Percentiles rank a stretch among this genome's conserved stretches.
phyloP scores from a whole-genome alignment of 495 filamentous ascomycete species.

The Penicillium daleae region DNA sequence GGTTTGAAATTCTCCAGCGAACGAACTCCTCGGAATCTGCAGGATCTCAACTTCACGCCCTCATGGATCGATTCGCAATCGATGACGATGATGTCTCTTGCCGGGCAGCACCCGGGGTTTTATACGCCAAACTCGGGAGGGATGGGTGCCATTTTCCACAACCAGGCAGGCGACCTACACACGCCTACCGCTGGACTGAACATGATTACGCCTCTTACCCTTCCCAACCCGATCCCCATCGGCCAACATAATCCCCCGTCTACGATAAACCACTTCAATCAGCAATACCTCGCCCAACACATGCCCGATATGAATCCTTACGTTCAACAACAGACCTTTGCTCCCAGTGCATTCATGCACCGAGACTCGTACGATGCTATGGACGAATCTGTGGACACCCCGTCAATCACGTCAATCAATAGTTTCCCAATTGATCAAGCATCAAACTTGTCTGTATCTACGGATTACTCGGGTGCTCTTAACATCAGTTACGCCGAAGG shows the following conservation, averaged over 20 bases:
- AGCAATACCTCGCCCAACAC: conserved; percentile 63
- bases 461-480: conserved; percentile 30
- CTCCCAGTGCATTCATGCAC: conserved; percentile 79
- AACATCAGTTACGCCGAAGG: conserved; percentile 34
- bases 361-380: conserved; percentile 79
- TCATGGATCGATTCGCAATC: conserved; percentile 84
- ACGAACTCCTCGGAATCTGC: conserved; percentile 72
- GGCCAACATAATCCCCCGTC: conserved; percentile 33
- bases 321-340: conserved; percentile 66
- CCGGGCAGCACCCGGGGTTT: conserved; percentile 78
- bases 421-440: conserved; percentile 46
- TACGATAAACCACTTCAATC: conserved; percentile 63
- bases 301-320: conserved; percentile 80
- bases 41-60: conserved; percentile 86
- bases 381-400: conserved; percentile 64
- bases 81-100: conserved; percentile 75
- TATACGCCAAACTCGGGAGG: conserved; percentile 89
- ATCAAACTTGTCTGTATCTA: conserved; percentile 32
- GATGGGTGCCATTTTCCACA: conserved; percentile 80
- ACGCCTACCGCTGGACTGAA: conserved; percentile 78
- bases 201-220: conserved; percentile 81
- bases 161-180: conserved; percentile 86
- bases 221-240: conserved; percentile 60
- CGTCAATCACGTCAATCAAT: conserved; percentile 60
- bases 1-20: conserved; percentile 72